Base-by-base conservation (phyloP, 306 rosid genomes). In the Cucurbita pepo region DNA sequence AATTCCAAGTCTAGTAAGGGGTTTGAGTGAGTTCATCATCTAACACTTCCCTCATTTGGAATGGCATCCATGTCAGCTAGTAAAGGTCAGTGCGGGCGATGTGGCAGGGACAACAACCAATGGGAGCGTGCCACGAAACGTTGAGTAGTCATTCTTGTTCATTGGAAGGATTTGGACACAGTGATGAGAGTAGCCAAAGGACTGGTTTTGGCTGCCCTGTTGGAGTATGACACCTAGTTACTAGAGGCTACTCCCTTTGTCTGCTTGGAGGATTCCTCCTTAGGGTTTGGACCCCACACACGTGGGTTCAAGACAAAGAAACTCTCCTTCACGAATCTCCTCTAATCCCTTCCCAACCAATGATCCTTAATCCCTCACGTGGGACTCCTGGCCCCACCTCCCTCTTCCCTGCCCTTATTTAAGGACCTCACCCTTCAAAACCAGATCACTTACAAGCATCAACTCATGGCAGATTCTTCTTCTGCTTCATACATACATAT, bases 281-380 rank as follows among this genome's bases (percentile, higher is more conserved):
- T 45, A 30, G 47, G 21, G 56, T 21, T 19, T 4, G 73, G 73
- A 7, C 56, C 56, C 73, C 73, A 67, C 8, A 22, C 73, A 67
- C 73, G 73, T 67, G 73, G 56, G 48, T 48, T 25, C 19, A 43
- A 58, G 89, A 90, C 98, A 85, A 89, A 81, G 71, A 5, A 76
- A 90, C 79, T 73, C 91, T 71, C 92, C 3, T 30, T 30, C 34
- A 30, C 34, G 3, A 30, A 30, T 30, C 34, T 30, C 34, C 34
- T 30, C 34, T 89, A 86, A 94, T 91, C 99, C 71, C 85, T 69
- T 89, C 95, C 30, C 96, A 74, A 47, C 99, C 99, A 94, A 83
- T 90, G 65, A 90, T 83, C 84, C 83, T 77, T 82, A 11, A 84
- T 86, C 98, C 79, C 95, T 83, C 98, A 91, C 95, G 91, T 93